phyloP scores from a whole-genome alignment of 2,329 filamentous ascomycete genomes.

The Talaromyces atroroseus region DNA sequence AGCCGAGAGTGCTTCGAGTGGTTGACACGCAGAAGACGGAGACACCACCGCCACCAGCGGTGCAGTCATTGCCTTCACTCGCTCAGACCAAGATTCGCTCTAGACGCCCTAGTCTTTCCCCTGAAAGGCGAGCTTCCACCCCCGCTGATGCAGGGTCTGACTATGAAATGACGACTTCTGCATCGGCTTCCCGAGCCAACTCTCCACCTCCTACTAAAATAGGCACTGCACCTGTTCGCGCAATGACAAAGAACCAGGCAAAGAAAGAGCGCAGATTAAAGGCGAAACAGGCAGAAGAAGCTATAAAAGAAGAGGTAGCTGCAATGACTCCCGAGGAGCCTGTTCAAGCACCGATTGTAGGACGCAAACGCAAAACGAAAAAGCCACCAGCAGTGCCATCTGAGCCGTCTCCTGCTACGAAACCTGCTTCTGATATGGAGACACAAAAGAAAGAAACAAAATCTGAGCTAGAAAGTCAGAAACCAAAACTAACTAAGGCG shows the following conservation, averaged over 20 bases:
- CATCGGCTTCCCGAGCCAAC: slow-evolving; percentile 55
- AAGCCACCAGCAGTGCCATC: slow-evolving; percentile 32
- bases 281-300: slow-evolving; percentile 43
- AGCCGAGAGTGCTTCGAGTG: slow-evolving; percentile 51
- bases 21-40: slow-evolving; percentile 53
- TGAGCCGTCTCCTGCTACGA: slow-evolving; percentile 14
- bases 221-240: slow-evolving; percentile 54
- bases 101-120: slow-evolving; percentile 44
- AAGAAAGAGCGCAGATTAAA: slow-evolving; percentile 55
- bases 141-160: slow-evolving; percentile 57
- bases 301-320: slow-evolving; percentile 38
- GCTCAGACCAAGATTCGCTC: slow-evolving; percentile 28
- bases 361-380: slow-evolving; percentile 57
- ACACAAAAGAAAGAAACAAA: slow-evolving; percentile 22
- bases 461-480: slow-evolving; percentile 19
- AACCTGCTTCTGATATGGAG: slow-evolving; percentile 3
- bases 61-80: slow-evolving; percentile 28
- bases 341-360: slow-evolving; percentile 57
- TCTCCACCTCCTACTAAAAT: slow-evolving; percentile 52
- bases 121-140: slow-evolving; percentile 55
- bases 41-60: slow-evolving; percentile 26
- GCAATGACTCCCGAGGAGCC: slow-evolving; percentile 38
- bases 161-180: slow-evolving; percentile 52
- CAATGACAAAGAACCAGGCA: slow-evolving; percentile 57
- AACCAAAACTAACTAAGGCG: slow-evolving; percentile 22